These are phyloP conservation scores for Penicillium sp. DNA, from an alignment of 2,329 filamentous ascomycete species.

Conservation along the genomic window DNA sequence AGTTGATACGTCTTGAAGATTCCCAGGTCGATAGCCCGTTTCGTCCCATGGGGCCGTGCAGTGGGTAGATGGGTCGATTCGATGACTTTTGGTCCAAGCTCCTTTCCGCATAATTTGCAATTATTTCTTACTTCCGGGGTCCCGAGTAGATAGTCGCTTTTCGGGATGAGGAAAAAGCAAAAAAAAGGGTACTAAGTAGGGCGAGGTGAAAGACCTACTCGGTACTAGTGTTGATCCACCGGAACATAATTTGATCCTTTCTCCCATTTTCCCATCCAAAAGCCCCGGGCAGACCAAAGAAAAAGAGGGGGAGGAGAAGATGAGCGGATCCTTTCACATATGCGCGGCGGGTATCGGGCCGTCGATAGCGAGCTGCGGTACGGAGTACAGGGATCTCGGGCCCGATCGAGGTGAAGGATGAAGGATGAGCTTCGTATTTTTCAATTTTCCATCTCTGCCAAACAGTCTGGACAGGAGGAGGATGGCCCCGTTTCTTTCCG, in stretches of 20 bases:
- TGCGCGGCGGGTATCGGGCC: slow-evolving; percentile 28
- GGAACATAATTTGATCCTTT: background rate
- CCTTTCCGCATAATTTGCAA: background rate
- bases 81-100: background rate
- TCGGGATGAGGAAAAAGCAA: background rate
- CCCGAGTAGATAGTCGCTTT: background rate
- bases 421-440: background rate
- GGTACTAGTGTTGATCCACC: background rate
- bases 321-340: slow-evolving; percentile 14
- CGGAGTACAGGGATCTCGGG: slow-evolving; percentile 26
- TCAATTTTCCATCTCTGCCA: background rate
- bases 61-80: background rate
- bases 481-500: slow-evolving; percentile 17
- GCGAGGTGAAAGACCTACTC: background rate
- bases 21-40: background rate
- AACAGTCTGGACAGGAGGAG: background rate
- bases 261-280: background rate
- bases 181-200: background rate
- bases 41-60: background rate
- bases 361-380: slow-evolving; percentile 26
- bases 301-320: background rate
- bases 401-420: background rate
- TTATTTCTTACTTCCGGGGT: background rate
- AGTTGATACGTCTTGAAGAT: slow-evolving; percentile 9
- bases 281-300: background rate